Evolutionary conservation across 768 basidiomycete genomes (phyloP).

Genomic region (Kwoniella mangroviensis): DNA sequence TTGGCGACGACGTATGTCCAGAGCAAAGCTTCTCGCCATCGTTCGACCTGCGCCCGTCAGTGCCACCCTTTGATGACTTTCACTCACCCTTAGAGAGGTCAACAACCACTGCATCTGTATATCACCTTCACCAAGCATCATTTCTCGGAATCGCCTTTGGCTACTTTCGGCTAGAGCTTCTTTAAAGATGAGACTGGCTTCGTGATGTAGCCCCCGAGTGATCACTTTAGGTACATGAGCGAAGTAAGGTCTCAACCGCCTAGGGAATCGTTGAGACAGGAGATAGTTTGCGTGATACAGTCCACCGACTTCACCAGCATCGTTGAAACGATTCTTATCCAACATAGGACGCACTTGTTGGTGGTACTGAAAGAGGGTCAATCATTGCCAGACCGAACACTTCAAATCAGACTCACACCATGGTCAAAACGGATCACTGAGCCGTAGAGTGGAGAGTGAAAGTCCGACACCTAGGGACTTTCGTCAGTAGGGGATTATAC

Average conservation of each 20-base stretch:
- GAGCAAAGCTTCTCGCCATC: slow-evolving; percentile 56
- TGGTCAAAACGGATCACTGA: slow-evolving; percentile 53
- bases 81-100: slow-evolving; percentile 41
- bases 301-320: slow-evolving; percentile 51
- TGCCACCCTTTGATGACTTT: not conserved
- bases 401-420: slow-evolving; percentile 26
- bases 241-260: slow-evolving; percentile 51
- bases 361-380: slow-evolving; percentile 23
- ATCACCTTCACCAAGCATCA: slow-evolving; percentile 47
- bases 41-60: slow-evolving; percentile 43
- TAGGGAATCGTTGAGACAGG: slow-evolving; percentile 49
- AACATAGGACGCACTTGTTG: slow-evolving; percentile 50
- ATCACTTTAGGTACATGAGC: slow-evolving; percentile 55
- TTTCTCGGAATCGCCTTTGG: slow-evolving; percentile 48
- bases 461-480: slow-evolving; percentile 38
- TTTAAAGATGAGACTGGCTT: slow-evolving; percentile 53
- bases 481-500: not conserved
- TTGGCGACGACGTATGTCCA: slow-evolving; percentile 55
- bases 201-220: slow-evolving; percentile 52
- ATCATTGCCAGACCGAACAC: not conserved
- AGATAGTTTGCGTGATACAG: slow-evolving; percentile 55
- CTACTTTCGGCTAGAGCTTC: slow-evolving; percentile 42
- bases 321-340: slow-evolving; percentile 46
- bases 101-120: slow-evolving; percentile 55
- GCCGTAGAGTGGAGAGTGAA: slow-evolving; percentile 51